A percentile compares a stretch with the other conserved stretches of the same genome.
phyloP scores from a whole-genome alignment of 805 yeast species.

The Candida golubevii region DNA sequence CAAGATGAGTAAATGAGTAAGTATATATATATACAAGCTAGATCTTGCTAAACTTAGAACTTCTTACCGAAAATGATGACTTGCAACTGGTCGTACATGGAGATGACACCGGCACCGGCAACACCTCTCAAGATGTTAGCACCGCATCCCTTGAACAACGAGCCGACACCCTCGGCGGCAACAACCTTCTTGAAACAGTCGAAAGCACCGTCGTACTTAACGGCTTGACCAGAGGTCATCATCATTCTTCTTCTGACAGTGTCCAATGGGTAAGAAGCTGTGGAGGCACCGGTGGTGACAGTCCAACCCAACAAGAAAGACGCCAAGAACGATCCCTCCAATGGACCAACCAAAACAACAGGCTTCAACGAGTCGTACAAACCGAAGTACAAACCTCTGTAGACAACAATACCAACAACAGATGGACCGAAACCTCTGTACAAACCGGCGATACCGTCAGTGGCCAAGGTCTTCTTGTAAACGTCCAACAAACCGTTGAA shows the following conservation, averaged over 20 bases:
- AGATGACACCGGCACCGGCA: conserved; percentile 99
- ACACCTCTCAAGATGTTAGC: conserved; percentile 99
- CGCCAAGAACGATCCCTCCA: conserved; percentile 92
- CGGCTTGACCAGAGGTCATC: conserved; percentile 99
- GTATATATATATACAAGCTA: conserved; percentile 19
- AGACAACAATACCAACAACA: conserved; percentile 93
- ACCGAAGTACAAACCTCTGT: conserved; percentile 99
- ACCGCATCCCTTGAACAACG: conserved; percentile 98
- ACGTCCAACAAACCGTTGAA: conserved; percentile 97
- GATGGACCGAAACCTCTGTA: conserved; percentile 99
- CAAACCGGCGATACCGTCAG: conserved; percentile 97
- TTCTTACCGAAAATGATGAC: conserved; percentile 93
- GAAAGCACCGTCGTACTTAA: conserved; percentile 91
- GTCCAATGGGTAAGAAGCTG: conserved; percentile 98
- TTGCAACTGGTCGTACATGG: conserved; percentile 96
- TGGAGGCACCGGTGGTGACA: conserved; percentile 97
- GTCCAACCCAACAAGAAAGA: conserved; percentile 96
- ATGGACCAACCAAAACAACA: conserved; percentile 86
- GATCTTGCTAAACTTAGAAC: conserved; percentile 41
- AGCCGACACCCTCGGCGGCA: conserved; percentile 90
- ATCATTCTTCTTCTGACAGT: conserved; percentile 99
- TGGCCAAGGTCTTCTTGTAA: conserved; percentile 89
- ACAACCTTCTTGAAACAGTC: conserved; percentile 90
- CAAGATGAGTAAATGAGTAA: conserved; percentile 13
- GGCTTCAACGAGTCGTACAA: conserved; percentile 96